phyloP scores from a whole-genome alignment of 257 asterid genomes.

The Solanum tacnaense region DNA sequence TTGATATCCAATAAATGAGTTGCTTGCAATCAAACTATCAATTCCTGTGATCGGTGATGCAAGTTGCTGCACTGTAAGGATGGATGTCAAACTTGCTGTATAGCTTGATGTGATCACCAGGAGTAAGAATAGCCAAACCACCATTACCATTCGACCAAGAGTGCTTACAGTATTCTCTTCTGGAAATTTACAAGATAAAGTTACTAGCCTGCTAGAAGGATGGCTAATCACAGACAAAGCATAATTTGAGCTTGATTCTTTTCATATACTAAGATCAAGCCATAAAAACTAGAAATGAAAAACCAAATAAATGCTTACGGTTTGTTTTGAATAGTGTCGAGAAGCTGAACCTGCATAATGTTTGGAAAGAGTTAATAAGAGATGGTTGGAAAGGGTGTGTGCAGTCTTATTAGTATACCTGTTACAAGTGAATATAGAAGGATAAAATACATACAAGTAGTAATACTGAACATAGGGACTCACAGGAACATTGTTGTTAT shows the following conservation, averaged over 20 bases:
- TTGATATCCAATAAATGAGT: slow-evolving; percentile 34
- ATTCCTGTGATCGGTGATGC: slow-evolving; percentile 41
- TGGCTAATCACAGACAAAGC: not conserved
- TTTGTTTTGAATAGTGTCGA: slow-evolving; percentile 49
- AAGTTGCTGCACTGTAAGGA: slow-evolving; percentile 46
- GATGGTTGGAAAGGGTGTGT: not conserved
- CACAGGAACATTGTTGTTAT: slow-evolving; percentile 16
- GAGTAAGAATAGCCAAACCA: slow-evolving; percentile 47
- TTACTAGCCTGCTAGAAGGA: not conserved
- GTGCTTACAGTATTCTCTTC: slow-evolving; percentile 45
- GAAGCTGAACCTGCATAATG: slow-evolving; percentile 48
- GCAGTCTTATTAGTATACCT: not conserved
- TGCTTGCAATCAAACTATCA: slow-evolving; percentile 29
- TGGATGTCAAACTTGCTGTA: slow-evolving; percentile 58
- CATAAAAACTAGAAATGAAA: not conserved
- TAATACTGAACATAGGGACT: not conserved
- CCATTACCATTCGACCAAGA: slow-evolving; percentile 41
- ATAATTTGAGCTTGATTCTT: not conserved
- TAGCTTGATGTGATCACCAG: slow-evolving; percentile 50
- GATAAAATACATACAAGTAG: not conserved
- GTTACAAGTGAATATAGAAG: not conserved
- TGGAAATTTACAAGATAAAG: slow-evolving; percentile 6
- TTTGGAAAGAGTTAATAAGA: not conserved
- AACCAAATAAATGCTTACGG: slow-evolving; percentile 21
- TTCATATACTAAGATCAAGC: not conserved